Conservation (phyloP, 495 filamentous ascomycete genomes). For the Hyaloscypha bicolor region DNA sequence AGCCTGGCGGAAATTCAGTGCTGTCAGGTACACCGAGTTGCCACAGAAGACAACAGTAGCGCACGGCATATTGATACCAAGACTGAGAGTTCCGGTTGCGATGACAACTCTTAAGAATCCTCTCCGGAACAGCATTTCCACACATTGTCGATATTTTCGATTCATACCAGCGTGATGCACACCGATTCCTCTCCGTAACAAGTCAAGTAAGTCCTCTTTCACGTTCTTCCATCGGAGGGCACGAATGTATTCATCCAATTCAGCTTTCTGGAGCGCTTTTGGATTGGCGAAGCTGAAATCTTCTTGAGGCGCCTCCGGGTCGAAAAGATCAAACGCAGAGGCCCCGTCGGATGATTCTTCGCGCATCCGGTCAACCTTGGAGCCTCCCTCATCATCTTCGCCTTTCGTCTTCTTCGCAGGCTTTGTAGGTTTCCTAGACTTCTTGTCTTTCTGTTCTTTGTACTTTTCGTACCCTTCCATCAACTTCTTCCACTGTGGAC, state of each 20-base stretch:
- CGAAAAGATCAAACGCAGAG: conserved; percentile 60
- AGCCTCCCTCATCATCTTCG: conserved; percentile 45
- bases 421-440: conserved; percentile 40
- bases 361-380: conserved; percentile 52
- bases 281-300: conserved; percentile 67
- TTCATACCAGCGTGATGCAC: conserved; percentile 82
- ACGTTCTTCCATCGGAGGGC: conserved; percentile 50
- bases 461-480: conserved; percentile 59
- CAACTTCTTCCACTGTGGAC: conserved; percentile 59
- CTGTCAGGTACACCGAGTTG: conserved; percentile 70
- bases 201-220: conserved; percentile 50
- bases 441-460: conserved; percentile 43
- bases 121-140: conserved; percentile 74
- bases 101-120: conserved; percentile 73
- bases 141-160: conserved; percentile 68
- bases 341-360: conserved; percentile 57
- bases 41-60: conserved; percentile 78
- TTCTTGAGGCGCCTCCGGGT: conserved; percentile 62
- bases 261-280: conserved; percentile 51
- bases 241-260: conserved; percentile 51
- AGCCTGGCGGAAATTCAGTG: conserved; percentile 75
- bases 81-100: conserved; percentile 73
- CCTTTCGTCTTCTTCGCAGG: conserved; percentile 39
- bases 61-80: conserved; percentile 87
- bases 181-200: conserved; percentile 66